A percentile compares a stretch with the other conserved stretches of the same genome.
Conservation (phyloP, 2,329 filamentous ascomycete species). For the Ceratocystis lukuohia region DNA sequence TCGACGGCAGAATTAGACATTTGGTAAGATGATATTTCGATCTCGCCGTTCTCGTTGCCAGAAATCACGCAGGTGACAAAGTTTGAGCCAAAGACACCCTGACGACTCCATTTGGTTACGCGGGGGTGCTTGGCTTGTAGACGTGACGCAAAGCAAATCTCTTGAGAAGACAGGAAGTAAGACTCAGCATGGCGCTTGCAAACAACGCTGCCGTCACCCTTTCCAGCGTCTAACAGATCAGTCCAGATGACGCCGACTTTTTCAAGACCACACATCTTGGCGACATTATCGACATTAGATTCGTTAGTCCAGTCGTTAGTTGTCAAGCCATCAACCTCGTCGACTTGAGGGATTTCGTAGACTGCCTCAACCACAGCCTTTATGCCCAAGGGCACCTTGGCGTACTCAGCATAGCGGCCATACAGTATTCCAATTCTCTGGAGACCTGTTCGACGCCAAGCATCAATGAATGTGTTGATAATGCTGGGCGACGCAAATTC, state of each 20-base stretch:
- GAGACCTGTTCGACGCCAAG: constrained; percentile 73
- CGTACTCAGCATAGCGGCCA: constrained; percentile 79
- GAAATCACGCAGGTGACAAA: constrained; percentile 94
- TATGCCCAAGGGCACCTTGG: constrained; percentile 80
- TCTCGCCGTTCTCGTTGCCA: constrained; percentile 80
- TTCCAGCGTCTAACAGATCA: constrained; percentile 71
- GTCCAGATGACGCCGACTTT: constrained; percentile 91
- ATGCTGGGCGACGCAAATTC: constrained; percentile 79
- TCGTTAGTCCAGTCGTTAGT: constrained; percentile 76
- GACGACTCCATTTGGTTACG: constrained; percentile 92
- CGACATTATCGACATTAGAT: constrained; percentile 65
- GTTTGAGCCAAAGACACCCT: constrained; percentile 83
- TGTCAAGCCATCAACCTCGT: constrained; percentile 79
- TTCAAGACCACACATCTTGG: constrained; percentile 69
- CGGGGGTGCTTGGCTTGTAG: constrained; percentile 82
- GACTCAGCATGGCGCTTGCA: constrained; percentile 96
- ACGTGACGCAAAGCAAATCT: constrained; percentile 77
- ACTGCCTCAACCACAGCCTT: constrained; percentile 96
- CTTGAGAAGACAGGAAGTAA: constrained; percentile 83
- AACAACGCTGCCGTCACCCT: constrained; percentile 69
- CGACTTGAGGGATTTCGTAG: constrained; percentile 85
- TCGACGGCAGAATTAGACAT: constrained; percentile 91
- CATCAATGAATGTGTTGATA: constrained; percentile 79
- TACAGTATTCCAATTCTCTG: constrained; percentile 87
- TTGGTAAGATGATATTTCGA: constrained; percentile 83